These are phyloP conservation scores for Luffa acutangula DNA, from an alignment of 306 rosid species.

Conservation along the genomic window DNA sequence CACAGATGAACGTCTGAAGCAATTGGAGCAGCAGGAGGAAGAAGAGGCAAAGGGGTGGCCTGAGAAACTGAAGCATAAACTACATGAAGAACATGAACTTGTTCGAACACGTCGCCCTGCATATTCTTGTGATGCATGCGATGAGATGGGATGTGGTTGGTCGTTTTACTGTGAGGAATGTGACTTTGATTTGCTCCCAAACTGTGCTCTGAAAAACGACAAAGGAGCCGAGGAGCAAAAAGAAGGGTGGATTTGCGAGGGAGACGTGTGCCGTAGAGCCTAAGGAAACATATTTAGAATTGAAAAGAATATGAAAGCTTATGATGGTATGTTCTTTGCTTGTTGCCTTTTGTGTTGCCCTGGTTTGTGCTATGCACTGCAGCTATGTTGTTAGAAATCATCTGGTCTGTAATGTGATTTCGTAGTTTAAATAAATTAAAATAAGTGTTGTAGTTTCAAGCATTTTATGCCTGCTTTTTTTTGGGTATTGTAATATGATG, in stretches of 20 bases:
- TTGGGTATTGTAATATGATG: background rate
- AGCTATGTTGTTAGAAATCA: background rate
- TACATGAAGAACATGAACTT: slow-evolving; percentile 50
- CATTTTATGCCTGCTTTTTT: background rate
- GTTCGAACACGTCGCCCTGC: slow-evolving; percentile 18
- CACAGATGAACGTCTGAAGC: slow-evolving; percentile 36
- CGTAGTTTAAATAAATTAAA: background rate
- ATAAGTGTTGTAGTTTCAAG: background rate
- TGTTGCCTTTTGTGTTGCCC: background rate
- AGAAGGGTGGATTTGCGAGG: slow-evolving; percentile 49
- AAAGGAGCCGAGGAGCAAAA: slow-evolving; percentile 21
- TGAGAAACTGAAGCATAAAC: slow-evolving; percentile 31
- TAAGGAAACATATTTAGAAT: slow-evolving; percentile 29
- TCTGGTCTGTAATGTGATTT: background rate
- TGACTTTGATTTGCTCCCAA: slow-evolving; percentile 53
- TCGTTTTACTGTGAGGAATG: slow-evolving; percentile 51
- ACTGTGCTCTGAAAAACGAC: slow-evolving; percentile 35
- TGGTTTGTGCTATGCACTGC: background rate
- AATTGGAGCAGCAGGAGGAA: slow-evolving; percentile 31
- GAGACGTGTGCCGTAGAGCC: slow-evolving; percentile 40
- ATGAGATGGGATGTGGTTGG: slow-evolving; percentile 34
- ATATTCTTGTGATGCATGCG: slow-evolving; percentile 35
- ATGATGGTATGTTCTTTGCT: background rate
- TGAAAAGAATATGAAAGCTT: background rate
- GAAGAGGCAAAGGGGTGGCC: slow-evolving; percentile 60